Evolutionary conservation across 768 basidiomycete genomes (phyloP).

Genomic region (Russula vinacea): DNA sequence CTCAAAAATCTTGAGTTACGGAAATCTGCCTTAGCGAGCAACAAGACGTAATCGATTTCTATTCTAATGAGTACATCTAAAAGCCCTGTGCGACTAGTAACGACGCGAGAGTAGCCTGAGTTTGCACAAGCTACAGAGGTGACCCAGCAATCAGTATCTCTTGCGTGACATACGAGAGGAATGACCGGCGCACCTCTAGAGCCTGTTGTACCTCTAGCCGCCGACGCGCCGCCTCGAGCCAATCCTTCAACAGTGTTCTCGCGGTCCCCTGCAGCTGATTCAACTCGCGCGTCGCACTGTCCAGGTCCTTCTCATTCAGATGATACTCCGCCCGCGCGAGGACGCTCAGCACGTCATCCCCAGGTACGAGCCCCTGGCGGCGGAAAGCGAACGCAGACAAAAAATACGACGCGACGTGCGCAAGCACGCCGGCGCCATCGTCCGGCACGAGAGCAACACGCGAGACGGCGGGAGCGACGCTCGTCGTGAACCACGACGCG

Average conservation of each 20-base stretch:
- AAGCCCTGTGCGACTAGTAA: conserved; percentile 57
- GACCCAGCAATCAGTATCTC: conserved; percentile 22
- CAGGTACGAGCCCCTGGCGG: conserved; percentile 72
- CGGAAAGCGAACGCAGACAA: conserved; percentile 77
- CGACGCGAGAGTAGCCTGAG: conserved; percentile 81
- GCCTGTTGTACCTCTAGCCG: conserved; percentile 91
- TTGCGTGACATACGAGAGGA: conserved; percentile 8
- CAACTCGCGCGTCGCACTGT: conserved; percentile 82
- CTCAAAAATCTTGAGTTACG: too few relatives aligned
- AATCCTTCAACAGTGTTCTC: conserved; percentile 71
- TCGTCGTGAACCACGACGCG: conserved; percentile 83
- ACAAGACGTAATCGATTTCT: conserved; percentile 1
- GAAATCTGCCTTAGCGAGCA: not conserved
- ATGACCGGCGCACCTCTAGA: conserved; percentile 72
- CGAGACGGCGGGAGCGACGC: conserved; percentile 79
- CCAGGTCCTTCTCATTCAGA: conserved; percentile 89
- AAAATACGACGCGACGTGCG: conserved; percentile 78
- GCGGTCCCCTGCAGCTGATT: conserved; percentile 87
- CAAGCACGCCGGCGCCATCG: conserved; percentile 80
- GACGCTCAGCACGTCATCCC: conserved; percentile 82
- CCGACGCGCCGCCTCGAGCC: conserved; percentile 85
- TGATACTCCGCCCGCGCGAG: conserved; percentile 86
- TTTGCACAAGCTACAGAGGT: conserved; percentile 62
- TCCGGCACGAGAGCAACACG: conserved; percentile 93
- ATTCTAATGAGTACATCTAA: conserved; percentile 20